phyloP scores from a whole-genome alignment of 768 basidiomycete species.

The Mycena floridula region DNA sequence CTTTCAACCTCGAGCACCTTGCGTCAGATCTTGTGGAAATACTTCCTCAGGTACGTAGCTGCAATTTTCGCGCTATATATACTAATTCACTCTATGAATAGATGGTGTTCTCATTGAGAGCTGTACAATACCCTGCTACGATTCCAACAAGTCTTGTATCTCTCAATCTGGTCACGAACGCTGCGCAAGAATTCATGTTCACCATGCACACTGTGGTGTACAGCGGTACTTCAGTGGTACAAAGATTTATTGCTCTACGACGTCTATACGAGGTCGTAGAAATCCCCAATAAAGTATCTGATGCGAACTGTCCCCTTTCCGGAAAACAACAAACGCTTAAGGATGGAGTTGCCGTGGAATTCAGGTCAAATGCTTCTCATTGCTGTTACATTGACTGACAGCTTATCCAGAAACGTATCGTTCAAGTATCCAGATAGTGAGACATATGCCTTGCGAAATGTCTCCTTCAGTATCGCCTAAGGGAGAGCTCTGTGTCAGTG shows the following conservation, averaged over 20 bases:
- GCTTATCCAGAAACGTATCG: slow-evolving; percentile 51
- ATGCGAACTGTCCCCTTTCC: slow-evolving; percentile 46
- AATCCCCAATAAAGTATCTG: slow-evolving; percentile 52
- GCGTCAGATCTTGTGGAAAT: no score
- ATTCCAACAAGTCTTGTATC: slow-evolving; percentile 64
- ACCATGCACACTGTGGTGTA: slow-evolving; percentile 48
- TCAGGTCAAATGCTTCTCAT: slow-evolving; percentile 34
- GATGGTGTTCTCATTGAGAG: slow-evolving; percentile 63
- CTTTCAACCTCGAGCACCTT: slow-evolving; percentile 37
- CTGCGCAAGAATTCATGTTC: slow-evolving; percentile 43
- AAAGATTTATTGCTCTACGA: slow-evolving; percentile 47
- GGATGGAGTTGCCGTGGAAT: slow-evolving; percentile 51
- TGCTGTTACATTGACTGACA: slow-evolving; percentile 6
- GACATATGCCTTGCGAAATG: slow-evolving; percentile 45
- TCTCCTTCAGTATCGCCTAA: slow-evolving; percentile 62
- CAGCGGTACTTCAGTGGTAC: slow-evolving; percentile 48
- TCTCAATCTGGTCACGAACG: slow-evolving; percentile 51
- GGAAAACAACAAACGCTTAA: slow-evolving; percentile 37
- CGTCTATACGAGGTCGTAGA: slow-evolving; percentile 57
- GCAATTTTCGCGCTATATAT: no score
- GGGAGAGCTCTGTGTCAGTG: slow-evolving; percentile 71
- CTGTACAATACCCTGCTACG: slow-evolving; percentile 52
- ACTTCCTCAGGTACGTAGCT: slow-evolving; percentile 49
- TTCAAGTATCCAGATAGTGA: slow-evolving; percentile 60
- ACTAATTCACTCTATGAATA: slow-evolving; percentile 13